phyloP scores from a whole-genome alignment of 768 basidiomycete genomes.

The Hygrophorus russula region DNA sequence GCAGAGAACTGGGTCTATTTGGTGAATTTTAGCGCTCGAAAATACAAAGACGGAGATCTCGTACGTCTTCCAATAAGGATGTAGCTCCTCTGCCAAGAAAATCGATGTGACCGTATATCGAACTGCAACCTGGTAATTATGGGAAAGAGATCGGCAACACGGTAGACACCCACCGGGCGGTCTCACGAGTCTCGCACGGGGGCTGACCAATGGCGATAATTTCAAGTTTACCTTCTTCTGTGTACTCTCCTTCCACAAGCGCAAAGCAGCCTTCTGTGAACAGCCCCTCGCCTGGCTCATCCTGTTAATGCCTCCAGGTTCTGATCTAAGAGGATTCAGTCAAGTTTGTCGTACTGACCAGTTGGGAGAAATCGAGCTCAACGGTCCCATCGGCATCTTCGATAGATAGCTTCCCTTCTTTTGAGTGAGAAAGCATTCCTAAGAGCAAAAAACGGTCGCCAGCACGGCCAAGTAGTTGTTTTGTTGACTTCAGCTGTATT shows the following conservation, averaged over 20 bases:
- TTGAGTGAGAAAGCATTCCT: constrained; percentile 84
- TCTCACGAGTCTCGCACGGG: constrained; percentile 83
- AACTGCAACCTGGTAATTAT: constrained; percentile 32
- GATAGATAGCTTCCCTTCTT: constrained; percentile 82
- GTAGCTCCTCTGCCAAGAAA: constrained; percentile 93
- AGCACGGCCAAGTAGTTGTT: constrained; percentile 86
- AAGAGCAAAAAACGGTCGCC: constrained; percentile 87
- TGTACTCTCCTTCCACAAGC: constrained; percentile 93
- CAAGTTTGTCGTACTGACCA: constrained; percentile 38
- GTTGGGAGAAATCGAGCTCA: constrained; percentile 75
- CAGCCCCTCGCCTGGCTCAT: constrained; percentile 88
- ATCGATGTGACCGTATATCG: constrained; percentile 93
- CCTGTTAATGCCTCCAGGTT: constrained; percentile 24
- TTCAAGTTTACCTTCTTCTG: constrained; percentile 77
- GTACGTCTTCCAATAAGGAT: constrained; percentile 82
- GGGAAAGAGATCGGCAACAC: not conserved
- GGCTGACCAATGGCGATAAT: constrained; percentile 96
- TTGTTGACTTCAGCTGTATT: constrained; percentile 80
- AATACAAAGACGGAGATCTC: constrained; percentile 18
- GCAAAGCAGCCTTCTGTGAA: constrained; percentile 97
- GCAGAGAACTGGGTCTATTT: constrained; percentile 47
- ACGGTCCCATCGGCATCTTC: constrained; percentile 93
- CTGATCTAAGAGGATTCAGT: not conserved
- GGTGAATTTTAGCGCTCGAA: not conserved
- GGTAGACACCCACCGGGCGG: constrained; percentile 49